A percentile compares a stretch with the other conserved stretches of the same genome.
Evolutionary conservation across 345 rosid species (phyloP).

Genomic region (Erysimum cheiranthoides): DNA sequence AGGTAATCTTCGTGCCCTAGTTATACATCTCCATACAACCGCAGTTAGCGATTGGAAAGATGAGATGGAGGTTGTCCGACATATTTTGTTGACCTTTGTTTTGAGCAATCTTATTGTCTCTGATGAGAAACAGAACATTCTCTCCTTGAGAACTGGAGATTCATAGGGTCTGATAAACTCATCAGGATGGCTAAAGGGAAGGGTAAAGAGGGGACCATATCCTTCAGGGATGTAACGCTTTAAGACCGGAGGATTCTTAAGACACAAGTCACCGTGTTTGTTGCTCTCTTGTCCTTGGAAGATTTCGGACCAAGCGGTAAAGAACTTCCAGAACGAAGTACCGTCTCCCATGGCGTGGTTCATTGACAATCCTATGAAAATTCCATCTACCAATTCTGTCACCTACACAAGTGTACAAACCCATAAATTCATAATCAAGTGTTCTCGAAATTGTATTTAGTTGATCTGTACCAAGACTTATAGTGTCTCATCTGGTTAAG

Average conservation of each 20-base stretch:
- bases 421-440: too few relatives aligned
- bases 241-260: slow-evolving; percentile 56
- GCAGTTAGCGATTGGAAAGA: slow-evolving; percentile 77
- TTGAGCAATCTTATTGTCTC: slow-evolving; percentile 61
- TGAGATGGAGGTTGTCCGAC: slow-evolving; percentile 60
- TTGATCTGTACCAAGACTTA: too few relatives aligned
- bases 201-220: slow-evolving; percentile 48
- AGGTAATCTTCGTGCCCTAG: slow-evolving; percentile 51
- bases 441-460: too few relatives aligned
- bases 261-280: neutral
- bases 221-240: slow-evolving; percentile 69
- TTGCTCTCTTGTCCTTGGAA: slow-evolving; percentile 52
- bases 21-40: slow-evolving; percentile 68
- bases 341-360: slow-evolving; percentile 74
- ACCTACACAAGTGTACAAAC: slow-evolving; percentile 48
- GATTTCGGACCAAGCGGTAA: slow-evolving; percentile 67
- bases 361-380: slow-evolving; percentile 72
- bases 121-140: slow-evolving; percentile 66
- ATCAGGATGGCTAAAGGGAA: slow-evolving; percentile 55
- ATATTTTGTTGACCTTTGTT: slow-evolving; percentile 56
- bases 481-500: neutral
- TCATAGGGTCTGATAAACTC: slow-evolving; percentile 56
- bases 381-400: slow-evolving; percentile 67
- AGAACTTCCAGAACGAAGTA: slow-evolving; percentile 72
- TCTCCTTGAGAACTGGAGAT: slow-evolving; percentile 58